phyloP scores from a whole-genome alignment of 306 rosid species.

The Pterocarpus santalinus region DNA sequence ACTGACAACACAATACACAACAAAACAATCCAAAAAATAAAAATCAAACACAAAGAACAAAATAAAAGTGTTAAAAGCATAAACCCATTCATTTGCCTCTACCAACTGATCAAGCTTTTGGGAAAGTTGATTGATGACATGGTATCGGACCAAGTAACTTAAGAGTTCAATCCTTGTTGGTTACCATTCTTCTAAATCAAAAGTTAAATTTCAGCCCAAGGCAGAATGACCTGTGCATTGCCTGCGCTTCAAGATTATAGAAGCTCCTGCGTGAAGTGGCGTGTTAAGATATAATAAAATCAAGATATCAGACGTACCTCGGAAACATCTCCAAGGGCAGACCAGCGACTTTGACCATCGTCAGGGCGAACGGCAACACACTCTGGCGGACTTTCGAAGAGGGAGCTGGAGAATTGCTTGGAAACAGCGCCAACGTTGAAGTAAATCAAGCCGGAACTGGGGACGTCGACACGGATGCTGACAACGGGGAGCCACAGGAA shows the following conservation, averaged over 20 bases:
- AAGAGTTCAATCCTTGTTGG: no score
- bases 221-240: no score
- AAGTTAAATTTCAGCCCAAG: no score
- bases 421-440: constrained; percentile 81
- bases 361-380: constrained; percentile 57
- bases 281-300: no score
- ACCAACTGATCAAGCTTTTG: no score
- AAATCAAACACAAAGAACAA: not conserved
- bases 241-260: no score
- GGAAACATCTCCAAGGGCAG: constrained; percentile 18
- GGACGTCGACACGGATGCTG: constrained; percentile 84
- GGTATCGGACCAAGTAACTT: no score
- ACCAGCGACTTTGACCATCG: not conserved
- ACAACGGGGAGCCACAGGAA: constrained; percentile 88
- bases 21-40: not conserved
- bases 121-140: no score
- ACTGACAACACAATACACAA: constrained; percentile 17
- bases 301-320: constrained; percentile 45
- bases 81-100: no score
- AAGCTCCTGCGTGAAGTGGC: no score
- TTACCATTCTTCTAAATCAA: no score
- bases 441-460: constrained; percentile 82
- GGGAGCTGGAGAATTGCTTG: constrained; percentile 78
- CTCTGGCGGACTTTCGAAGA: constrained; percentile 82
- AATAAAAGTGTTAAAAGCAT: not conserved